Percentiles rank a stretch among this genome's conserved stretches.
These are phyloP conservation scores for Ascobolus immersus DNA, from an alignment of 495 filamentous ascomycete genomes.

Conservation along the genomic window DNA sequence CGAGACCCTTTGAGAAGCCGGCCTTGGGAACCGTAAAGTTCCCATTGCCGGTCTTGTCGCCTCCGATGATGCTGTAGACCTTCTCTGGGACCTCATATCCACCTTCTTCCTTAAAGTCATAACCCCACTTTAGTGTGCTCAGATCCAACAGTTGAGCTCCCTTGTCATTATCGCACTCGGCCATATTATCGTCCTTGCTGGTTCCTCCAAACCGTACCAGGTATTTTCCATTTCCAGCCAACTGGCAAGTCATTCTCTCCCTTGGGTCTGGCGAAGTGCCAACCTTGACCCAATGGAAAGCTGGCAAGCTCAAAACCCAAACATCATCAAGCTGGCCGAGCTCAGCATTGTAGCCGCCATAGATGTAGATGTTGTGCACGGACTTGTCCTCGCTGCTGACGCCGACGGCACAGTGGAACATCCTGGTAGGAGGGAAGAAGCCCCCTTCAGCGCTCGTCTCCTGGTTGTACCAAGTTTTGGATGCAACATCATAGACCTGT, in stretches of 20 bases:
- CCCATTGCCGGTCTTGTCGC: too few relatives aligned
- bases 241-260: not conserved
- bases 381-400: conserved; percentile 32
- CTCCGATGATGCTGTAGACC: conserved; percentile 1
- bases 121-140: conserved; percentile 1
- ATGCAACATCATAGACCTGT: not conserved
- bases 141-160: conserved; percentile 1
- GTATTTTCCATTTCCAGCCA: not conserved
- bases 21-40: too few relatives aligned
- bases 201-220: not conserved
- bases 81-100: conserved; percentile 2
- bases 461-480: not conserved
- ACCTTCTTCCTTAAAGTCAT: not conserved
- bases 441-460: conserved; percentile 10
- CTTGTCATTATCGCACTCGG: not conserved
- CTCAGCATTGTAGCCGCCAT: conserved; percentile 46
- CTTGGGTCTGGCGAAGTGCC: not conserved
- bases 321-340: conserved; percentile 30
- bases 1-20: too few relatives aligned
- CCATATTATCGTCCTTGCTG: too few relatives aligned
- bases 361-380: conserved; percentile 49
- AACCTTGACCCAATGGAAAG: conserved; percentile 45
- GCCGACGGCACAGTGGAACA: conserved; percentile 37
- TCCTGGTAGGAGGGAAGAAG: conserved; percentile 23
- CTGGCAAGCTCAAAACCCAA: conserved; percentile 44